Base-by-base conservation (phyloP, 2,329 filamentous ascomycete species). In the Pezicula rhizophila region DNA sequence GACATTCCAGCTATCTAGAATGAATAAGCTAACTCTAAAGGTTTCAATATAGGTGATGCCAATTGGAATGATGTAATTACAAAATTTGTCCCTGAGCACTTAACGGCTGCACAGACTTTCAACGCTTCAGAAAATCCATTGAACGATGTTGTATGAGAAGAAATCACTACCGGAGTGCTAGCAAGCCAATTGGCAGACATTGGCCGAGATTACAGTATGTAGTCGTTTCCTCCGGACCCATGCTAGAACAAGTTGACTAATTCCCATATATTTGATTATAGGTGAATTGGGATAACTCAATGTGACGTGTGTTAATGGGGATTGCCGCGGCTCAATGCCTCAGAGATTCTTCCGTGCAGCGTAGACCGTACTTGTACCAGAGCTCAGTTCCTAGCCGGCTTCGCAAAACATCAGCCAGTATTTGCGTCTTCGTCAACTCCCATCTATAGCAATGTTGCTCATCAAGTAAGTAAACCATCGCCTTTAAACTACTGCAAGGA, bases 51-150 rank as follows among this genome's bases (percentile, higher is more conserved):
- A 23, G 23, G 23, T 1, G 66, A 70, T 46, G 50, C 55, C 14
- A 57, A 63, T 28, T 73, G 68, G 58, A 65, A 68, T 35, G 62
- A 67, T 4, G 66, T 69, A 6, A 65, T 74, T 46, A 71, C 70
- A 1, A 64, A 66, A 20, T 71, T 68, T 46, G 57, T 73, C 11
- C 69, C 71, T 0, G 71, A 74, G 55, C 64, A 74, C 18, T 34
- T 40, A 4, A 50, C 34, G 25, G 48, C 48, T n/a, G 50, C 49
- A 25, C 14, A 49, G 34, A 17, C 37, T 10, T 18, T 49, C 12
- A 49, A 53, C 18, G 20, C 47, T 17, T 46, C 37, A 2, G 12
- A 40, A 1, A 48, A 58, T n/a, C 39, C 52, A 10, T 43, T 56
- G 8, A 50, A 55, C 15, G 26, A 52, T 23, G 51, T 56, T 4